Conservation (phyloP, 192 early-diverging fungal genomes). For the Linnemannia elongata region DNA sequence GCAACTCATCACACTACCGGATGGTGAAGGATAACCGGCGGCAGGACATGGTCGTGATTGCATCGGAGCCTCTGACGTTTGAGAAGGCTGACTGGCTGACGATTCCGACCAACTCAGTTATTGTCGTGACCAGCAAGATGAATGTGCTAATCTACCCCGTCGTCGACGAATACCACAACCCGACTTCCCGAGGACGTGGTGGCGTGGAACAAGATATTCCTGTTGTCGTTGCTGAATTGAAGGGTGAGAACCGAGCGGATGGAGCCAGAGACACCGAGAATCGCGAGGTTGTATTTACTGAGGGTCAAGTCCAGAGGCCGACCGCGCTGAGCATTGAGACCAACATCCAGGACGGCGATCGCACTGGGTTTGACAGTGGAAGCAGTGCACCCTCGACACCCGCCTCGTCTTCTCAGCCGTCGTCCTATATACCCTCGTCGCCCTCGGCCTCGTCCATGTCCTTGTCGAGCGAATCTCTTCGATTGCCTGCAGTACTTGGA, state of each 20-base stretch:
- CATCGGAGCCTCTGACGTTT: constrained; percentile 85
- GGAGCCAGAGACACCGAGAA: background rate
- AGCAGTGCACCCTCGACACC: constrained; percentile 12
- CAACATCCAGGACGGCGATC: background rate
- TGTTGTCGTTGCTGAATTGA: background rate
- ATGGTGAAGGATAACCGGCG: constrained; percentile 74
- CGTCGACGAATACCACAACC: constrained; percentile 70
- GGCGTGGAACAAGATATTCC: background rate
- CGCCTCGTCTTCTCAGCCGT: background rate
- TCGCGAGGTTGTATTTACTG: constrained; percentile 6
- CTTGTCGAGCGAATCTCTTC: background rate
- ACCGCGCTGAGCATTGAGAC: background rate
- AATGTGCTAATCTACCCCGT: constrained; percentile 82
- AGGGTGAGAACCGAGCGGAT: background rate
- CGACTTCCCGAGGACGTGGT: background rate
- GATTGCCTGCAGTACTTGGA: background rate
- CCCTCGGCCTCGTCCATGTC: constrained; percentile 18
- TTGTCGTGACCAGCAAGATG: constrained; percentile 79
- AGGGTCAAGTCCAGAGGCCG: background rate
- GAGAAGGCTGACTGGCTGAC: constrained; percentile 83
- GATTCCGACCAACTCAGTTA: constrained; percentile 79
- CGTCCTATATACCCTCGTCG: constrained; percentile 11
- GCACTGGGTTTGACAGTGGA: background rate
- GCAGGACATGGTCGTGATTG: constrained; percentile 85
- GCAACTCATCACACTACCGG: constrained; percentile 73